A percentile compares a stretch with the other conserved stretches of the same genome.
Conservation (phyloP, 805 yeast species). For the Candida saitoana region DNA sequence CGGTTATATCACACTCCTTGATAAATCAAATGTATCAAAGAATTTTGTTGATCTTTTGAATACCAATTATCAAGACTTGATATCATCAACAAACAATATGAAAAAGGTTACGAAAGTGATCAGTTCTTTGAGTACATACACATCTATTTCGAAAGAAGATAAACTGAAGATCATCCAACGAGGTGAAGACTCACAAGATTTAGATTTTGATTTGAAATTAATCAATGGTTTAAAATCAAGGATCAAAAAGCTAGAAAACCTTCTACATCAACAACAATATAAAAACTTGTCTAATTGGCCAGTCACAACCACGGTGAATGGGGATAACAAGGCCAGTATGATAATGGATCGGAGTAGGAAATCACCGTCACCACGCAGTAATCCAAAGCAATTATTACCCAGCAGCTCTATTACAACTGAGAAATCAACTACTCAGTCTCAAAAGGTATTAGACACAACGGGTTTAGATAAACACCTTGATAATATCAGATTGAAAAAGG, state of each 20-base stretch:
- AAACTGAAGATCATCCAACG: conserved; percentile 13
- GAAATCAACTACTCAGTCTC: conserved; percentile 5
- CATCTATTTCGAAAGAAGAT: conserved; percentile 19
- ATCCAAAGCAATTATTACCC: conserved; percentile 29
- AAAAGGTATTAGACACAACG: conserved; percentile 31
- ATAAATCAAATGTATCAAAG: conserved; percentile 18
- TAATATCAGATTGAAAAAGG: conserved; percentile 34
- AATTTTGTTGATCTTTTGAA: conserved; percentile 38
- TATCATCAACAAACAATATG: conserved; percentile 36
- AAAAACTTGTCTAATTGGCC: conserved; percentile 49
- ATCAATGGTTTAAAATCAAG: conserved; percentile 65
- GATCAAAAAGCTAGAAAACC: conserved; percentile 70
- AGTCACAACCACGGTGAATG: conserved; percentile 15
- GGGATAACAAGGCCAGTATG: conserved; percentile 14
- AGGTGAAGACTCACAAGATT: conserved; percentile 17
- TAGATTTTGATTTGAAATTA: conserved; percentile 34
- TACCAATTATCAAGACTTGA: conserved; percentile 43
- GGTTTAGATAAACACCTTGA: conserved; percentile 41
- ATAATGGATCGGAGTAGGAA: conserved; percentile 12
- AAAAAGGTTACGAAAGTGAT: conserved; percentile 30
- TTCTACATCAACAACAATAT: conserved; percentile 70
- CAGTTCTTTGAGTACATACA: conserved; percentile 25
- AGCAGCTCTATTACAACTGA: conserved; percentile 7
- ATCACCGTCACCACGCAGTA: conserved; percentile 7
- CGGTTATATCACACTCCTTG: conserved; percentile 22